phyloP scores from a whole-genome alignment of 768 basidiomycete species.

The Boletus sensibilis region DNA sequence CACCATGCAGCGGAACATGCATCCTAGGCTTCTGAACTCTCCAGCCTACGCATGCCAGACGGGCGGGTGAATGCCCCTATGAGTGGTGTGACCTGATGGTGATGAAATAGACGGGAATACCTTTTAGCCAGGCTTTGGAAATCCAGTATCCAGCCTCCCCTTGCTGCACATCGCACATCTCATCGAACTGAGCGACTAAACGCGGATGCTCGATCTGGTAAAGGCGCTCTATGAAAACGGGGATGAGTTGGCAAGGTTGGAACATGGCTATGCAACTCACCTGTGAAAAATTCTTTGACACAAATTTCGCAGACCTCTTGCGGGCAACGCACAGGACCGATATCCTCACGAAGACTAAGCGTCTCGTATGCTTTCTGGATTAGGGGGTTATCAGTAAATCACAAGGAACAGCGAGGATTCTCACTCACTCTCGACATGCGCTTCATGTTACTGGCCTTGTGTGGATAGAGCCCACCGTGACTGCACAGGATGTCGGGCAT shows the following conservation, averaged over 20 bases:
- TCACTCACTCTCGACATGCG: constrained; percentile 53
- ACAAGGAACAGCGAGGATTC: not conserved
- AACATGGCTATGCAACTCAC: constrained; percentile 34
- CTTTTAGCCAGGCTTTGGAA: constrained; percentile 78
- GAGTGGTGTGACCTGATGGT: constrained; percentile 9
- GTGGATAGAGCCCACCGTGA: constrained; percentile 64
- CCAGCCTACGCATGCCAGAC: constrained; percentile 59
- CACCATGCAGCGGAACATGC: constrained; percentile 56
- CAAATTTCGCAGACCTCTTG: constrained; percentile 62
- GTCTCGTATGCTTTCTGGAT: constrained; percentile 26
- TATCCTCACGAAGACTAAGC: constrained; percentile 39
- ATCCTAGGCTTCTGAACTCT: constrained; percentile 67
- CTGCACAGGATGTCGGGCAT: constrained; percentile 55
- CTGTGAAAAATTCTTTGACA: constrained; percentile 54
- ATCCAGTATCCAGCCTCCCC: constrained; percentile 61
- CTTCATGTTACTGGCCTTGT: constrained; percentile 62
- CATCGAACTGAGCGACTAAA: constrained; percentile 58
- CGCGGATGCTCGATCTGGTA: constrained; percentile 70
- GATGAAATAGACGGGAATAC: constrained; percentile 35
- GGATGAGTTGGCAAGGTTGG: not conserved
- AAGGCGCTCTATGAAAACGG: constrained; percentile 50
- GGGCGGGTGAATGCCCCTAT: constrained; percentile 1
- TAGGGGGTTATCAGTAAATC: not conserved
- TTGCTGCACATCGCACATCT: constrained; percentile 42
- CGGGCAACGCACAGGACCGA: constrained; percentile 48